phyloP scores from a whole-genome alignment of 2,329 filamentous ascomycete species.

The Arthrobotrys conoides region DNA sequence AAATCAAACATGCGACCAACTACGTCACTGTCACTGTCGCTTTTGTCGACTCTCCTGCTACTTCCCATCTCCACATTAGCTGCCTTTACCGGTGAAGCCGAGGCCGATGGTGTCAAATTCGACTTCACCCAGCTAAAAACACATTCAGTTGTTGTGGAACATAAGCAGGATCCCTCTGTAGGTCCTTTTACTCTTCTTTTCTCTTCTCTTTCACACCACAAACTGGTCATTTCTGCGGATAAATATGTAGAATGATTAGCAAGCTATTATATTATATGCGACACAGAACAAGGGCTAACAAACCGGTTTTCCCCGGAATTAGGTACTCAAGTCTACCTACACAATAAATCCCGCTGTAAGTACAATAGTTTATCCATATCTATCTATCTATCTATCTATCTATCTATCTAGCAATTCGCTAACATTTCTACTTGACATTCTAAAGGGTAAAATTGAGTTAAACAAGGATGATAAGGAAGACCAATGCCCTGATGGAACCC shows the following conservation, averaged over 20 bases:
- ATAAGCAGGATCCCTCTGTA: constrained; percentile 32
- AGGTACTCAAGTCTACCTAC: constrained; percentile 62
- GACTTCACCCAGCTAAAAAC: constrained; percentile 61
- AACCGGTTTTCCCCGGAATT: constrained; percentile 10
- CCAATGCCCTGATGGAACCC: constrained; percentile 78
- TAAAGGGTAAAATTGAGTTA: constrained; percentile 72
- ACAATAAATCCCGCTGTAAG: constrained; percentile 62
- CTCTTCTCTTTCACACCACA: background rate
- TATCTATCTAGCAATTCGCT: background rate
- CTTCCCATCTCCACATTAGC: constrained; percentile 61
- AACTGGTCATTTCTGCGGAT: constrained; percentile 22
- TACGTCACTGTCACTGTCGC: constrained; percentile 58
- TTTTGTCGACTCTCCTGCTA: constrained; percentile 58
- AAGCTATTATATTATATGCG: constrained; percentile 4
- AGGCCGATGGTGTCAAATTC: constrained; percentile 60
- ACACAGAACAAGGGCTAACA: constrained; percentile 28
- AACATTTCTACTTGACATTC: background rate
- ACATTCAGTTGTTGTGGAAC: constrained; percentile 45
- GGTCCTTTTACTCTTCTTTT: too few relatives aligned
- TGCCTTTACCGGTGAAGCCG: constrained; percentile 59
- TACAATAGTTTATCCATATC: background rate
- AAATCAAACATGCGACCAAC: constrained; percentile 46
- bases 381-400: too few relatives aligned
- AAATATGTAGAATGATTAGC: constrained; percentile 3
- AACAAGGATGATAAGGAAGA: constrained; percentile 73